Evolutionary conservation across 73 alveolate species (phyloP).

Genomic region (Paramecium primaurelia): DNA sequence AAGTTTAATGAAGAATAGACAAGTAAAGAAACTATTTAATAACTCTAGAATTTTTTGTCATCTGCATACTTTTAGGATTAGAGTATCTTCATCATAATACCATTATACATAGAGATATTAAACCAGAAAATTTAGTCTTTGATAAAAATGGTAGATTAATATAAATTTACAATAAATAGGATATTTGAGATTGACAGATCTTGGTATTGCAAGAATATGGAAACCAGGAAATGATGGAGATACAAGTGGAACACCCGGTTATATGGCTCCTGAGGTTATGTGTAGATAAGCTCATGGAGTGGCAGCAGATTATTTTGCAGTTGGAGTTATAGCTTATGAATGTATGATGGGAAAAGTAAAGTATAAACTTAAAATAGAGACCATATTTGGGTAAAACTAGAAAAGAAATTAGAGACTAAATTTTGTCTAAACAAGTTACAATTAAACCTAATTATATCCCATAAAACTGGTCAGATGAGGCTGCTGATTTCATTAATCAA

Average conservation of each 20-base stretch:
- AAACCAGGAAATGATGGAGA: conserved; percentile 83
- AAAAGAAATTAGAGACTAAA: conserved; percentile 80
- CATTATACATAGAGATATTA: conserved; percentile 93
- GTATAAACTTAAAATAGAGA: conserved; percentile 60
- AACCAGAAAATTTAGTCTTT: conserved; percentile 94
- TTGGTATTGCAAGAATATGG: conserved; percentile 90
- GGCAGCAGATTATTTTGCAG: conserved; percentile 89
- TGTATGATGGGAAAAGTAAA: conserved; percentile 71
- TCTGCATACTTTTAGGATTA: conserved; percentile 70
- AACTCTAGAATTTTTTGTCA: conserved; percentile 67
- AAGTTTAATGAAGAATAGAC: conserved; percentile 67
- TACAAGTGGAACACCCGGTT: conserved; percentile 91
- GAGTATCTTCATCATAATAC: conserved; percentile 88
- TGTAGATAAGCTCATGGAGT: conserved; percentile 77
- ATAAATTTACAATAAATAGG: conserved; percentile 4
- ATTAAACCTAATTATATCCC: conserved; percentile 84
- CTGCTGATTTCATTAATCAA: conserved; percentile 95
- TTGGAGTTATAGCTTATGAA: conserved; percentile 92
- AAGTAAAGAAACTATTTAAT: not conserved
- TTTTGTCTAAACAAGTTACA: conserved; percentile 71
- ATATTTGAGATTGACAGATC: conserved; percentile 85
- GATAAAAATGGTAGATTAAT: conserved; percentile 64
- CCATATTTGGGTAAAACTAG: conserved; percentile 91
- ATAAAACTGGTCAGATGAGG: conserved; percentile 92
- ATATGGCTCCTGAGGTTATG: conserved; percentile 94